Percentiles rank a stretch among this genome's conserved stretches.
Conservation (phyloP, 441 rosid genomes). For the Theobroma grandiflorum region DNA sequence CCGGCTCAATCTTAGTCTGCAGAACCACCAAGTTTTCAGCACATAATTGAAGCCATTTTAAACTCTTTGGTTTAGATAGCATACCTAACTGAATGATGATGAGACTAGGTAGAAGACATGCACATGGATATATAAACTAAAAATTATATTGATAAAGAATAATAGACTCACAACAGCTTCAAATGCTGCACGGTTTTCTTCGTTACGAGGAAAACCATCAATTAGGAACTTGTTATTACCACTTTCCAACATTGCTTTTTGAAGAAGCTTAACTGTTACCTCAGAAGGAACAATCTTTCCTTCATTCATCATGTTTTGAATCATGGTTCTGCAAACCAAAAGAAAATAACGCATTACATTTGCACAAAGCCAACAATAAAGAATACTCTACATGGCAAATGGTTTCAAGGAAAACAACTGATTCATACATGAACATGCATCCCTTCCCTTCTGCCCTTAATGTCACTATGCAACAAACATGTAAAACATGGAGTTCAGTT, state of each 20-base stretch:
- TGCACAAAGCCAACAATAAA: neutral
- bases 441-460: neutral
- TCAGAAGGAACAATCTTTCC: constrained; percentile 98
- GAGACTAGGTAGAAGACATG: neutral
- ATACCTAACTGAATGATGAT: constrained; percentile 9
- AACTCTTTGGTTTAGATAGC: neutral
- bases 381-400: neutral
- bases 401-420: too few relatives aligned
- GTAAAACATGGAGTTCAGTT: neutral
- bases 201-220: constrained; percentile 89
- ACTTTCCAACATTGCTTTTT: constrained; percentile 74
- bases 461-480: neutral
- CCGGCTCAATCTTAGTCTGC: constrained; percentile 83
- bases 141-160: neutral
- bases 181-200: constrained; percentile 86
- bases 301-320: constrained; percentile 78
- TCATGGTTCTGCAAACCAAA: constrained; percentile 70
- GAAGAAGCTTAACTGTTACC: constrained; percentile 87
- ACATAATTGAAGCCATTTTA: constrained; percentile 13
- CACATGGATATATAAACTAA: neutral
- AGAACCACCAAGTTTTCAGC: constrained; percentile 29
- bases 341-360: neutral
- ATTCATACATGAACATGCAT: neutral
- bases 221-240: constrained; percentile 84
- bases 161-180: constrained; percentile 72